phyloP scores from a whole-genome alignment of 192 early-diverging fungal genomes.

The Backusella westeae region DNA sequence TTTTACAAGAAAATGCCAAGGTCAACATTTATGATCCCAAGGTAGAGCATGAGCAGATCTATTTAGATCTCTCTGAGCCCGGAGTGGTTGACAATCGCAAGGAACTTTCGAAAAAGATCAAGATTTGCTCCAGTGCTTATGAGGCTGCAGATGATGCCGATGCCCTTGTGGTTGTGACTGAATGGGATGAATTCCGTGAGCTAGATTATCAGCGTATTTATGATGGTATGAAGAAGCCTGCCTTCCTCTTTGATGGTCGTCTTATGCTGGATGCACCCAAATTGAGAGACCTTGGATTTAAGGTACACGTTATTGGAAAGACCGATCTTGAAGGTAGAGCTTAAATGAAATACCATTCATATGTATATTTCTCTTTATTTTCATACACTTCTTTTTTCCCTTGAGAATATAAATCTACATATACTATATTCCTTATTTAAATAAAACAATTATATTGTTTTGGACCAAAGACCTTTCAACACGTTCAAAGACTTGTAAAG shows the following conservation, averaged over 20 bases:
- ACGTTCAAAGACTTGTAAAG: neutral
- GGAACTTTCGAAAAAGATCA: constrained; percentile 58
- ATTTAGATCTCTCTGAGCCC: constrained; percentile 58
- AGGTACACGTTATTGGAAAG: constrained; percentile 69
- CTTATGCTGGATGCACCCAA: constrained; percentile 66
- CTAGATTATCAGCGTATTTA: constrained; percentile 70
- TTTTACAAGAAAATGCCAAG: constrained; percentile 73
- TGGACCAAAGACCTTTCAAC: neutral
- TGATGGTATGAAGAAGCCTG: constrained; percentile 76
- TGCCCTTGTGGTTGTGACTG: constrained; percentile 78
- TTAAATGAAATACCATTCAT: neutral
- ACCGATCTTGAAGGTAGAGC: constrained; percentile 20
- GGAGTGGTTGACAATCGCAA: constrained; percentile 46
- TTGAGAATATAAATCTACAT: neutral
- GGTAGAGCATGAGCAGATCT: constrained; percentile 69
- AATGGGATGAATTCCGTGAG: constrained; percentile 88
- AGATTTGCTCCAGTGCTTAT: constrained; percentile 62
- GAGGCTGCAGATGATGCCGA: constrained; percentile 69
- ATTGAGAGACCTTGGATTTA: constrained; percentile 77
- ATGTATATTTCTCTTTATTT: neutral
- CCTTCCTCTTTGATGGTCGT: constrained; percentile 90
- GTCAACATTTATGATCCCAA: constrained; percentile 90
- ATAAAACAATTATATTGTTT: neutral
- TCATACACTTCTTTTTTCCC: neutral
- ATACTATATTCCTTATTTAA: neutral